A percentile compares a stretch with the other conserved stretches of the same genome.
These are phyloP conservation scores for Suhomyces coccinellae DNA, from an alignment of 1,139 yeast species.

Conservation along the genomic window DNA sequence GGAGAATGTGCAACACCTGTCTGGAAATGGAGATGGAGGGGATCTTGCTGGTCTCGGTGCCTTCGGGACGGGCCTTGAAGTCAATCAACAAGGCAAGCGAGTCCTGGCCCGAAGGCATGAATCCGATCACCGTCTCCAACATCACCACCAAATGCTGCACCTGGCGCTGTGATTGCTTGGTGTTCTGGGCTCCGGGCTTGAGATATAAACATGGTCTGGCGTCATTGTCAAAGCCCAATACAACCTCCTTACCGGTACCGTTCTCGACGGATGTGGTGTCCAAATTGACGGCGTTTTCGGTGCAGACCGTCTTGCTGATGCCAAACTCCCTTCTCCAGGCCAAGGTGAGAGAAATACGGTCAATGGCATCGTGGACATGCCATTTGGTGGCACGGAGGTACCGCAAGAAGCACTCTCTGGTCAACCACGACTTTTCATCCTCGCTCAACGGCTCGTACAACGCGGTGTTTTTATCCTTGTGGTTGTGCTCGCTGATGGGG, in stretches of 20 bases:
- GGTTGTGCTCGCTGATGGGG: conserved; percentile 38
- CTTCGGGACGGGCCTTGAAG: conserved; percentile 43
- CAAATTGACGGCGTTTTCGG: conserved; percentile 37
- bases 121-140: conserved; percentile 49
- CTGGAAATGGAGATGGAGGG: conserved; percentile 83
- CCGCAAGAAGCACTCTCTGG: conserved; percentile 49
- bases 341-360: conserved; percentile 42
- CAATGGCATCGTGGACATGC: conserved; percentile 41
- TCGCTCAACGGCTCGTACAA: conserved; percentile 23
- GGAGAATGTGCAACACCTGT: conserved; percentile 82
- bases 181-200: conserved; percentile 51
- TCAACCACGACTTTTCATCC: conserved; percentile 46
- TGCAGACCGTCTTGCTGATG: conserved; percentile 31
- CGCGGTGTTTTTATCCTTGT: conserved; percentile 26
- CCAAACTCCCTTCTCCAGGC: conserved; percentile 54
- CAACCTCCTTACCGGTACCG: conserved; percentile 50
- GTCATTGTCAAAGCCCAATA: conserved; percentile 49
- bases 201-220: conserved; percentile 50
- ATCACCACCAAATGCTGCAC: conserved; percentile 52
- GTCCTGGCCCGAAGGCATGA: conserved; percentile 53
- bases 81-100: conserved; percentile 48
- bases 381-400: conserved; percentile 51
- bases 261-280: conserved; percentile 37
- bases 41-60: conserved; percentile 61
- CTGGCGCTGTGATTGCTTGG: conserved; percentile 44